Base-by-base conservation (phyloP, 148 eudicot genomes). In the Suaeda aralocaspica region DNA sequence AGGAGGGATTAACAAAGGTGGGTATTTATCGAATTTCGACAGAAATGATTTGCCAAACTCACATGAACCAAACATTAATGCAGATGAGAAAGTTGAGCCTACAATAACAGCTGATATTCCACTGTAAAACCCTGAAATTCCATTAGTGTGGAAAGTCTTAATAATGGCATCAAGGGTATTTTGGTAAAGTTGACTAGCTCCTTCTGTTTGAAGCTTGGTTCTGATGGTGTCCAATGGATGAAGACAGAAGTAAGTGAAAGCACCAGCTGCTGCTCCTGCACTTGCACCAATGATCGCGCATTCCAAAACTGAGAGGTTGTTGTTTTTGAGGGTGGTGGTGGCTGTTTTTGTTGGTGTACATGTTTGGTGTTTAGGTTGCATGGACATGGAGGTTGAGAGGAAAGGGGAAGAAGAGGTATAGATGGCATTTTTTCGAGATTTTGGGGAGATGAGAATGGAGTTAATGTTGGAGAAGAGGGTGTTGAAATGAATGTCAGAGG, bases 151-250 rank as follows among this genome's bases (percentile, higher is more conserved):
- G 72, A 90, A 88, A 10, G 95, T 90, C 58, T 93, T 88, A 1
- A 63, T 84, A 21, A 88, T 68, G 16, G 81, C 98, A 30, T 93
- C 96, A 18, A 90, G 59, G 24, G 98, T 74, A 26, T 84, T 82
- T 31, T 58, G 78, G 77, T 93, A 93, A 18, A 90, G 69, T 29
- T 85, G 77, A 1, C 89, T 87, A 15, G 95, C 98, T 63, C 98
- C 98, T 76, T 77, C 81, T 0, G 96, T 87, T 66, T 91, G 98
- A 6, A 90, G 83, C 86, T 91, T 93, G 1, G 98, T 93, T 64
- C 91, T 93, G 84, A 93, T 79, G 13, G 95, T 84, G 65, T 93
- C 98, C n/a, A 93, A 86, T 5, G 98, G 98, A 58, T 78, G 96
- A 2, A 93, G 89, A 68, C 92, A 87, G 39, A 81, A 84, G 55